Evolutionary conservation across 2,329 filamentous ascomycete genomes (phyloP).

Genomic region (Stachybotrys chartarum): DNA sequence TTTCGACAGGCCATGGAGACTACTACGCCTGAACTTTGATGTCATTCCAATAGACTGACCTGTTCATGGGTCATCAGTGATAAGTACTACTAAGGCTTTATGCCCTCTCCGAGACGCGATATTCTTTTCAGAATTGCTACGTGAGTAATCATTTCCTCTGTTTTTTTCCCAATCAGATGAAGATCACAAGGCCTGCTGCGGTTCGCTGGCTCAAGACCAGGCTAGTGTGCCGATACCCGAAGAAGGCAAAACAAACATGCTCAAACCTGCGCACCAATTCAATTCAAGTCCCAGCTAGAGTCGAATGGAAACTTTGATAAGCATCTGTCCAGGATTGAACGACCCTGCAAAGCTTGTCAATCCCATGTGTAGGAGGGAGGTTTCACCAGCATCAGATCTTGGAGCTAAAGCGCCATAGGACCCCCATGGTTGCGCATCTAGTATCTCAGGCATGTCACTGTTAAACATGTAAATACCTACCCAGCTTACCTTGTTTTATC

Average conservation of each 20-base stretch:
- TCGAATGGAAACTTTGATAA: not conserved
- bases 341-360: not conserved
- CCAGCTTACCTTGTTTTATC: not conserved
- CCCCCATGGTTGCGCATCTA: not conserved
- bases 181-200: too few species aligned
- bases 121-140: too few species aligned
- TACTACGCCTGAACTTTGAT: too few species aligned
- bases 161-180: too few species aligned
- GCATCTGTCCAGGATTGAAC: not conserved
- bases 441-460: not conserved
- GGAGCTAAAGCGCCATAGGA: not conserved
- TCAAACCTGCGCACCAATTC: not conserved
- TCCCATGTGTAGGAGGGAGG: not conserved
- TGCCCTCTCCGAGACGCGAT: too few species aligned
- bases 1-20: too few species aligned
- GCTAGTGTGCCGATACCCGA: not conserved
- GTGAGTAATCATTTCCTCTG: too few species aligned
- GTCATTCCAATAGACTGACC: too few species aligned
- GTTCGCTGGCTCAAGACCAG: too few species aligned
- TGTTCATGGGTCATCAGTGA: too few species aligned
- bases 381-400: not conserved
- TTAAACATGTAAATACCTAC: not conserved
- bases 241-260: not conserved
- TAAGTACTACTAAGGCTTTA: too few species aligned
- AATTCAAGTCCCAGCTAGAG: not conserved